phyloP scores from a whole-genome alignment of 1,284 basidiomycete species.

The Rhodotorula sp. region DNA sequence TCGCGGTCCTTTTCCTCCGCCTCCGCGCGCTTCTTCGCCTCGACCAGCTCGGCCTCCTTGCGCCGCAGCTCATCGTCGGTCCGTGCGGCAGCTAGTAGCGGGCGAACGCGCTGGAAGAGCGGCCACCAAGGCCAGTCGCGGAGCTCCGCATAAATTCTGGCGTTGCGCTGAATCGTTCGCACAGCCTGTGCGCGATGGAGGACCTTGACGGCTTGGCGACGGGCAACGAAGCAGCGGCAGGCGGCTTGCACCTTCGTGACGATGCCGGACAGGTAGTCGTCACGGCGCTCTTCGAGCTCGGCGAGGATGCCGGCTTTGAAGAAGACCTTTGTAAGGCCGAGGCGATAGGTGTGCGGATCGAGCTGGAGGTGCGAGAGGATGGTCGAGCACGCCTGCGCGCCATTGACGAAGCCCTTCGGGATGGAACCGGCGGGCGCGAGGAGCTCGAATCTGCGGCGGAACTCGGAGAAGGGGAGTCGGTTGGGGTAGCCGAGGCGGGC shows the following conservation, averaged over 20 bases:
- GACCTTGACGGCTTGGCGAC: slow-evolving; percentile 91
- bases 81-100: slow-evolving; percentile 84
- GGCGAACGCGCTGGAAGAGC: slow-evolving; percentile 88
- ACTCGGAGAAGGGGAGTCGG: slow-evolving; percentile 92
- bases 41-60: slow-evolving; percentile 80
- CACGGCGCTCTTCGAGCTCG: slow-evolving; percentile 92
- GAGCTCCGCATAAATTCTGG: slow-evolving; percentile 81
- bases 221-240: slow-evolving; percentile 77
- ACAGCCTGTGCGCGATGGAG: slow-evolving; percentile 89
- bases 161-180: slow-evolving; percentile 89
- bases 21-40: slow-evolving; percentile 80
- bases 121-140: slow-evolving; percentile 99
- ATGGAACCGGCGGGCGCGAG: slow-evolving; percentile 78
- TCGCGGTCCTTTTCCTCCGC: slow-evolving; percentile 77
- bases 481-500: slow-evolving; percentile 97
- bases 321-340: slow-evolving; percentile 97
- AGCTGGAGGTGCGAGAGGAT: slow-evolving; percentile 90
- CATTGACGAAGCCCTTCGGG: slow-evolving; percentile 94
- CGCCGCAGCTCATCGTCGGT: slow-evolving; percentile 86
- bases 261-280: slow-evolving; percentile 79
- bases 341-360: slow-evolving; percentile 78
- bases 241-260: slow-evolving; percentile 86
- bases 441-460: slow-evolving; percentile 94
- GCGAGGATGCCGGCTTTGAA: slow-evolving; percentile 98
- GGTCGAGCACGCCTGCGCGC: slow-evolving; percentile 85